Conservation (phyloP, 805 yeast species). For the Wickerhamiella alocasiicola region DNA sequence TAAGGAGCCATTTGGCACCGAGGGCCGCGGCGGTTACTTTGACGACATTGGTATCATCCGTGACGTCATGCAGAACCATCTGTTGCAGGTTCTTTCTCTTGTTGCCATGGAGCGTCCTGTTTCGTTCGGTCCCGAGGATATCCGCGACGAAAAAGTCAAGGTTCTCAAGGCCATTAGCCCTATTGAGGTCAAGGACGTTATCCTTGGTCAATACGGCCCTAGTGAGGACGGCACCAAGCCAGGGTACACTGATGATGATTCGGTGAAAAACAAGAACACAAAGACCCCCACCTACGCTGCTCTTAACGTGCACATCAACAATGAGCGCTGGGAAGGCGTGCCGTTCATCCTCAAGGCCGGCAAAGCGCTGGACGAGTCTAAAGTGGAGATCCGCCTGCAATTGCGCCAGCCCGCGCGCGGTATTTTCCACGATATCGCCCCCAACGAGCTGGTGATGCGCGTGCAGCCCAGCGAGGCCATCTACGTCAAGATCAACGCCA, state of each 20-base stretch:
- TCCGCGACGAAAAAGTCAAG: constrained; percentile 93
- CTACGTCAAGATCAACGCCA: constrained; percentile 83
- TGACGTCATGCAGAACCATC: constrained; percentile 97
- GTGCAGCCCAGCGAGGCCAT: constrained; percentile 93
- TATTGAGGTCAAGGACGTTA: constrained; percentile 49
- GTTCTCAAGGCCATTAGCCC: constrained; percentile 71
- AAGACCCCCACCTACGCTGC: constrained; percentile 92
- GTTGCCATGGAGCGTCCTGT: constrained; percentile 94
- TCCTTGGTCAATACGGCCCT: constrained; percentile 78
- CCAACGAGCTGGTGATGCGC: constrained; percentile 88
- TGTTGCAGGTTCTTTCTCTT: constrained; percentile 81
- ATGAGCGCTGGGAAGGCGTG: constrained; percentile 98
- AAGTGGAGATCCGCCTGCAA: constrained; percentile 91
- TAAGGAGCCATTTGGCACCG: constrained; percentile 98
- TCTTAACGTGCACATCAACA: constrained; percentile 58
- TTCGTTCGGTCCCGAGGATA: constrained; percentile 80
- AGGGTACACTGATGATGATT: constrained; percentile 80
- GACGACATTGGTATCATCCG: constrained; percentile 90
- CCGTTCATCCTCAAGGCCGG: constrained; percentile 95
- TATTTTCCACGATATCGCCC: constrained; percentile 64
- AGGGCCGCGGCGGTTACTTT: constrained; percentile 97
- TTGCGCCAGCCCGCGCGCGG: constrained; percentile 69
- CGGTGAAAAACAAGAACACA: constrained; percentile 60
- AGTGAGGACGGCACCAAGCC: constrained; percentile 83
- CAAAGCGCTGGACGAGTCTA: constrained; percentile 87